Conservation (phyloP, 2,329 filamentous ascomycete species). For the Aspergillus quadrilineatus region DNA sequence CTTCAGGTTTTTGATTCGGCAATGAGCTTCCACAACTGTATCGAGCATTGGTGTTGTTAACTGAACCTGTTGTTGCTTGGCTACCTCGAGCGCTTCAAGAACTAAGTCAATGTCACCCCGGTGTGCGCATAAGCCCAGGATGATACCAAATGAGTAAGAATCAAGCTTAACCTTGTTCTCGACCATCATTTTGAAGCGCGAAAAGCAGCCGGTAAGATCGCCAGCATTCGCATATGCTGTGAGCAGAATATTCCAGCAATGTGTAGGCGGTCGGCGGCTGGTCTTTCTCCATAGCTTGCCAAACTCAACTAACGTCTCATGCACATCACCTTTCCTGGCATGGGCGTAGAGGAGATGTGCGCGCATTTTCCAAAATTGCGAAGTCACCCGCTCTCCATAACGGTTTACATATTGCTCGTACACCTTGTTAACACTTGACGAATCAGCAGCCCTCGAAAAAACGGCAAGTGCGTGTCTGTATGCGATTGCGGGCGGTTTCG, state of each 20-base stretch:
- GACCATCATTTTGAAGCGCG: constrained; percentile 62
- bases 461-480: constrained; percentile 41
- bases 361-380: constrained; percentile 31
- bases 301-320: constrained; percentile 61
- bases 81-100: constrained; percentile 63
- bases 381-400: constrained; percentile 30
- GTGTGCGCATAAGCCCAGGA: constrained; percentile 70
- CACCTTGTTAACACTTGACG: constrained; percentile 43
- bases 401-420: constrained; percentile 45
- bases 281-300: constrained; percentile 59
- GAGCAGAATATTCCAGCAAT: constrained; percentile 75
- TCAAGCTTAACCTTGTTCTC: constrained; percentile 55
- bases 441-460: constrained; percentile 50
- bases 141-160: constrained; percentile 64
- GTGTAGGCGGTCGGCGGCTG: constrained; percentile 55
- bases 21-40: constrained; percentile 67
- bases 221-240: constrained; percentile 66
- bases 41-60: constrained; percentile 61
- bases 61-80: constrained; percentile 53
- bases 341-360: constrained; percentile 69
- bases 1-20: constrained; percentile 54
- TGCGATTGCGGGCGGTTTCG: constrained; percentile 29
- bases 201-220: constrained; percentile 65
- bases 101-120: constrained; percentile 72
- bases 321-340: constrained; percentile 65